Evolutionary conservation across 768 basidiomycete genomes (phyloP).

Genomic region (Lactarius tabidus): DNA sequence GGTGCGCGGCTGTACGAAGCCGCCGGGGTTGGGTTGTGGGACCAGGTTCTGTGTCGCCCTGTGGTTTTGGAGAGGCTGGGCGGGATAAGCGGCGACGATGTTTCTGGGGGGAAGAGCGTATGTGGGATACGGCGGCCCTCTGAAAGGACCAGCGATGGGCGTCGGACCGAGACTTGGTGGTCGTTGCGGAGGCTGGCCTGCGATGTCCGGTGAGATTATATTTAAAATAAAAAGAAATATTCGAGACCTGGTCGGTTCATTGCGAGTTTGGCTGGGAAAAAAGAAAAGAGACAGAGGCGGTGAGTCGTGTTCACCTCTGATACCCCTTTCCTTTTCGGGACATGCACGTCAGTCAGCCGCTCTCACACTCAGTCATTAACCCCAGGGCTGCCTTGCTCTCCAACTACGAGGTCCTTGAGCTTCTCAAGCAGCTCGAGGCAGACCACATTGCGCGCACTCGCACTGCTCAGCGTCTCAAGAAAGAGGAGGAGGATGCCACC

Average conservation of each 20-base stretch:
- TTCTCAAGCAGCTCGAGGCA: conserved; percentile 71
- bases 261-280: neutral
- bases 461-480: conserved; percentile 68
- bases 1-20: conserved; percentile 60
- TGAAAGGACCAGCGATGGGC: conserved; percentile 58
- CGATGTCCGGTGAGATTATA: conserved; percentile 22
- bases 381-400: conserved; percentile 77
- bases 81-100: conserved; percentile 50
- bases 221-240: neutral
- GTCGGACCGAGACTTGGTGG: conserved; percentile 71
- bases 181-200: conserved; percentile 80
- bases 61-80: conserved; percentile 50
- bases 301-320: neutral
- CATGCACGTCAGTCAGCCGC: conserved; percentile 3
- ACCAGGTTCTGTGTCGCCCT: conserved; percentile 55
- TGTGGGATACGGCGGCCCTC: conserved; percentile 45
- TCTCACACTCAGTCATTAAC: conserved; percentile 32
- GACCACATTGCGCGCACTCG: conserved; percentile 69
- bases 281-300: neutral
- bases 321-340: conserved; percentile 4
- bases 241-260: conserved; percentile 40
- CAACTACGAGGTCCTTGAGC: conserved; percentile 79
- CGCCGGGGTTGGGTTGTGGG: conserved; percentile 52
- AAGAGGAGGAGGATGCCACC: conserved; percentile 56
- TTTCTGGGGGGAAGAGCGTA: conserved; percentile 62